Percentiles rank a stretch among this genome's conserved stretches.
Evolutionary conservation across 495 filamentous ascomycete genomes (phyloP).

Genomic region (Trichoderma reesei): DNA sequence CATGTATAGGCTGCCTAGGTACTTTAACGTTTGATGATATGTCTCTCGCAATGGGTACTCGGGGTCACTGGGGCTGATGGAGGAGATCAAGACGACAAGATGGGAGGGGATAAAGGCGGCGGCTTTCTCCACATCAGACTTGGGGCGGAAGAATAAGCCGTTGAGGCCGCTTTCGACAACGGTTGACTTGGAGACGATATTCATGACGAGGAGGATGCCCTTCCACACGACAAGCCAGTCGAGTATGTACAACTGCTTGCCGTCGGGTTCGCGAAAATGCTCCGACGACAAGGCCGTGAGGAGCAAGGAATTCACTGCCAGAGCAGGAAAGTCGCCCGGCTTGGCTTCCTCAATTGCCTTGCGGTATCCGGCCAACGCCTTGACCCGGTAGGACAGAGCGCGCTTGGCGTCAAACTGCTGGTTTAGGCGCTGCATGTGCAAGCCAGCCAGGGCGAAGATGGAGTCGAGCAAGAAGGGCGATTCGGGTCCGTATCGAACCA

Average conservation of each 20-base stretch:
- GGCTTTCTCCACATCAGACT: conserved; percentile 26
- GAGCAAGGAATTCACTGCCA: conserved; percentile 33
- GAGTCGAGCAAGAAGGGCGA: conserved; percentile 42
- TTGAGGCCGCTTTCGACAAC: conserved; percentile 25
- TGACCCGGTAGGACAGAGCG: conserved; percentile 29
- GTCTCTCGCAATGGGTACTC: conserved; percentile 21
- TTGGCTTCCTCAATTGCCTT: conserved; percentile 31
- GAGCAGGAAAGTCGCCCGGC: conserved; percentile 28
- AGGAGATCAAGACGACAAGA: conserved; percentile 35
- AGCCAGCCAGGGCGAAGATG: conserved; percentile 36
- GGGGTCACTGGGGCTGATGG: conserved; percentile 22
- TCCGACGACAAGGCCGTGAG: conserved; percentile 32
- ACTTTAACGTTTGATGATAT: conserved; percentile 30
- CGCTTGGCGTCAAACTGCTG: conserved; percentile 15
- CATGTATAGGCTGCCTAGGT: conserved; percentile 34
- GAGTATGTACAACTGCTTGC: conserved; percentile 28
- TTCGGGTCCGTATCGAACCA: conserved; percentile 37
- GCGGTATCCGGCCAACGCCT: conserved; percentile 35
- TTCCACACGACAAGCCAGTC: conserved; percentile 40
- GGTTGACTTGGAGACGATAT: conserved; percentile 17
- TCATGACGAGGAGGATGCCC: conserved; percentile 34
- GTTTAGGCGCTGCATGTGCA: conserved; percentile 29
- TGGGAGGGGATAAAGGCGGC: conserved; percentile 27
- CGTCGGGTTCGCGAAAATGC: conserved; percentile 30
- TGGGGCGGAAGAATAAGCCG: conserved; percentile 29